Percentiles rank a stretch among this genome's conserved stretches.
phyloP scores from a whole-genome alignment of 129 eudicot species.

The Artemisia argyi region DNA sequence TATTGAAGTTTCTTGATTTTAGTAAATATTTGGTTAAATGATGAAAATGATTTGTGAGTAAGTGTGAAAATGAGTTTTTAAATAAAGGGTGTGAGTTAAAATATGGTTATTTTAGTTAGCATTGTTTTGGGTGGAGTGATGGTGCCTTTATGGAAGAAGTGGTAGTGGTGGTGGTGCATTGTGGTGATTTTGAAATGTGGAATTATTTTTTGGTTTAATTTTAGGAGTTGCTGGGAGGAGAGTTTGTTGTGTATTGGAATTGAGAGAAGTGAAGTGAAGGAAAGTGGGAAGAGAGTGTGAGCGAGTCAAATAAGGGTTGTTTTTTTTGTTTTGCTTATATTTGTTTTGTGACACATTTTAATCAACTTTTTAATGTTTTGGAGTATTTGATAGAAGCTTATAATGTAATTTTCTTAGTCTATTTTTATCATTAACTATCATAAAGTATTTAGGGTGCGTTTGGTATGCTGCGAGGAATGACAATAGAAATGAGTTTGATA shows the following conservation, averaged over 20 bases:
- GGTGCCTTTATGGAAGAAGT: slow-evolving; percentile 35
- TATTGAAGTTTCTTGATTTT: neutral
- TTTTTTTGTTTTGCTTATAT: slow-evolving; percentile 13
- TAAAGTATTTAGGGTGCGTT: no score
- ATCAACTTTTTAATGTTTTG: neutral
- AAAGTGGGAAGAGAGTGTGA: slow-evolving; percentile 27
- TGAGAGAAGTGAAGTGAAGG: slow-evolving; percentile 6
- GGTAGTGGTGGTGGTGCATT: slow-evolving; percentile 44
- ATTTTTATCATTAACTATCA: no score
- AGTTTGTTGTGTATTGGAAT: slow-evolving; percentile 31
- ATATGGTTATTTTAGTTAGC: slow-evolving; percentile 10
- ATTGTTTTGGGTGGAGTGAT: slow-evolving; percentile 21
- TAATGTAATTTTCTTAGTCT: no score
- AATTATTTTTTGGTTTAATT: neutral
- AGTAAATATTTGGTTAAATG: slow-evolving; percentile 6
- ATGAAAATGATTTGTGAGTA: slow-evolving; percentile 17
- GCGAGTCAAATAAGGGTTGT: slow-evolving; percentile 42
- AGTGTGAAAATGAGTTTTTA: slow-evolving; percentile 15
- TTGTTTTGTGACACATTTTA: slow-evolving; percentile 24
- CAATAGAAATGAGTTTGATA: no score
- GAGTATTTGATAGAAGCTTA: neutral
- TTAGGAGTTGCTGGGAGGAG: slow-evolving; percentile 39
- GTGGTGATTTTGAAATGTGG: slow-evolving; percentile 28
- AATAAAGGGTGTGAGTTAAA: slow-evolving; percentile 29
- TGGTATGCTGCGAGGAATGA: no score